Evolutionary conservation across 371 early-diverging fungal species (phyloP), one percentile per base, ranked within the genome.

Genomic region (Apophysomyces sp.): DNA sequence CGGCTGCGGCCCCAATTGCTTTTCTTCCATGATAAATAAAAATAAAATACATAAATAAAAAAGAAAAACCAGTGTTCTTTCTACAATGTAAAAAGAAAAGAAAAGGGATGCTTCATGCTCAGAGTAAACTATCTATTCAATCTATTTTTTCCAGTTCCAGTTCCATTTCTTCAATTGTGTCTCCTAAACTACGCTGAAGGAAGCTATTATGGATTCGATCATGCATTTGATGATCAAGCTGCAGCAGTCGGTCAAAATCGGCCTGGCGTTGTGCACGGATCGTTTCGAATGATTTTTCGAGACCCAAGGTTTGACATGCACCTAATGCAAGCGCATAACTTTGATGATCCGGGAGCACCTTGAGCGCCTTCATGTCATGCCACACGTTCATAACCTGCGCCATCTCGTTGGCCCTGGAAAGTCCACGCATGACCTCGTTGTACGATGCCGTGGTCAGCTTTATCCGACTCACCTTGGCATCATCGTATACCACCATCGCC

Each of bases 331-430:
- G 56, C n/a, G 69, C 65, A 30, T 81, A 81, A 1, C 62, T 69
- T 3, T 37, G 39, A 16, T 39, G 57, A 57, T 81, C 76, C 0
- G 75, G 77, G 9, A 67, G 52, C 6, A 75, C 66, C 7, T 58
- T 29, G 11, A 54, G 34, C 0, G 62, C 49, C 11, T 69, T 67
- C 73, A 78, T 77, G 32, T 81, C 77, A 13, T 81, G 67, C 79
- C 79, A 81, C 4, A 81, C 62, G n/a, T 67, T 72, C 75, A 78
- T 71, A n/a, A 78, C 60, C 36, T 74, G 73, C 0, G 73, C 62
- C n/a, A 69, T 44, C 12, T 73, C 61, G 6, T 66, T 69, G 5
- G 59, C 61, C 0, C 49, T 49, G 18, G 71, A 67, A 9, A 75
- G 57, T 0, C 65, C 71, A 0, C 15, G 24, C 71, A 75, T 74